phyloP scores from a whole-genome alignment of 352 stramenopile species.

The Pythium volutum region DNA sequence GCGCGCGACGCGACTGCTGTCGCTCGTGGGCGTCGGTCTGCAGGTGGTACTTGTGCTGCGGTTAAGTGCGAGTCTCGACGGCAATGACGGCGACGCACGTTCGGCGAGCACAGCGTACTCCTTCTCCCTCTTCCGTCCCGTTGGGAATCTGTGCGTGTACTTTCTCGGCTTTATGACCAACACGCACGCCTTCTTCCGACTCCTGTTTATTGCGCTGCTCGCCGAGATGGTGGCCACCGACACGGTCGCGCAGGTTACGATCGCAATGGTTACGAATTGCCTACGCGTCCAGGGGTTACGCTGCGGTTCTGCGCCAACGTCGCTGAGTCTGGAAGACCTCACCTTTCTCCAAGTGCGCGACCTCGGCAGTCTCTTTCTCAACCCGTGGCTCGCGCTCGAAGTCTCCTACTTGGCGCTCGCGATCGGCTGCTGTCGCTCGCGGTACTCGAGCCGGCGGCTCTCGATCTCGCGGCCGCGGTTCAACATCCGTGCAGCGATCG shows the following conservation, averaged over 20 bases:
- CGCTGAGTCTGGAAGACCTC: constrained; percentile 26
- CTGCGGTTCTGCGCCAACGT: constrained; percentile 36
- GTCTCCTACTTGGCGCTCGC: constrained; percentile 44
- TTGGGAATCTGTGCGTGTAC: constrained; percentile 43
- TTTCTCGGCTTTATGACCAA: constrained; percentile 70
- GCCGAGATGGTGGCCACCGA: constrained; percentile 42
- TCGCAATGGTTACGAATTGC: constrained; percentile 58
- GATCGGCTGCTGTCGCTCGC: constrained; percentile 53
- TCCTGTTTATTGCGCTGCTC: constrained; percentile 35
- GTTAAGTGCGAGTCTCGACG: constrained; percentile 18
- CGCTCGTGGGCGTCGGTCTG: constrained; percentile 37
- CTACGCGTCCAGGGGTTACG: constrained; percentile 36
- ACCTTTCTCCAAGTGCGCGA: constrained; percentile 37
- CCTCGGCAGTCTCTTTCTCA: constrained; percentile 41
- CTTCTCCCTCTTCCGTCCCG: constrained; percentile 45
- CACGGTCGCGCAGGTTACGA: constrained; percentile 47
- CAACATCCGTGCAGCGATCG: constrained; percentile 56
- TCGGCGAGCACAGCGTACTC: constrained; percentile 27
- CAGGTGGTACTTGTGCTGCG: constrained; percentile 36
- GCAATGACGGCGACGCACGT: constrained; percentile 14
- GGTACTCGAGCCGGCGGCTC: constrained; percentile 48
- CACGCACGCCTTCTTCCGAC: constrained; percentile 56
- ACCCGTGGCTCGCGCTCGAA: constrained; percentile 54
- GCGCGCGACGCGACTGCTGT: constrained; percentile 39
- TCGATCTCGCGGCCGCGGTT: constrained; percentile 57